These are phyloP conservation scores for Albifimbria verrucaria DNA, from an alignment of 2,329 filamentous ascomycete species.

Conservation along the genomic window DNA sequence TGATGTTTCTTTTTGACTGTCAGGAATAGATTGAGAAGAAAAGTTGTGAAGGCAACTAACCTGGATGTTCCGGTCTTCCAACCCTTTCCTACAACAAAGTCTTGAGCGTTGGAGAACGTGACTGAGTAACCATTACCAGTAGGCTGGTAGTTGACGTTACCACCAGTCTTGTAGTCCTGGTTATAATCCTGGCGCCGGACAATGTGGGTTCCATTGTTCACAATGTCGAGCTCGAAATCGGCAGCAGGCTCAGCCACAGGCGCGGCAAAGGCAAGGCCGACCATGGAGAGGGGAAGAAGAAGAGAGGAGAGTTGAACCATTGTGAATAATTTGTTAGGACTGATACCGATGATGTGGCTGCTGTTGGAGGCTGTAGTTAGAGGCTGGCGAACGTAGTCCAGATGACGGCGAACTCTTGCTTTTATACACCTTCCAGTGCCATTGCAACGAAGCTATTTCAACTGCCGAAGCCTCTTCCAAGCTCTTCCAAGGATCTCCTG, in stretches of 20 bases:
- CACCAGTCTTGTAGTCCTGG: background rate
- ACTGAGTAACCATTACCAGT: background rate
- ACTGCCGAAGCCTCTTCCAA: no score
- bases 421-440: background rate
- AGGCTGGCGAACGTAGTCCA: background rate
- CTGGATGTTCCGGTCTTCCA: no score
- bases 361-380: background rate
- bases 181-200: background rate
- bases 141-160: background rate
- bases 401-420: background rate
- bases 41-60: no score
- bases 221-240: slow-evolving; percentile 5
- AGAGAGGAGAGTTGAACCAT: background rate
- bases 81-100: no score
- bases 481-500: no score
- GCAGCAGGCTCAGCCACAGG: background rate
- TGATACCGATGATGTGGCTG: background rate
- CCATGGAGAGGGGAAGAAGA: background rate
- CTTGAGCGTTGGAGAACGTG: no score
- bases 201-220: background rate
- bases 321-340: background rate
- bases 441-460: no score
- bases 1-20: no score
- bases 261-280: background rate
- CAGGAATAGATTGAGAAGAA: no score